Evolutionary conservation across 2,329 filamentous ascomycete genomes (phyloP).

Genomic region (Ceratocystis albifundus): DNA sequence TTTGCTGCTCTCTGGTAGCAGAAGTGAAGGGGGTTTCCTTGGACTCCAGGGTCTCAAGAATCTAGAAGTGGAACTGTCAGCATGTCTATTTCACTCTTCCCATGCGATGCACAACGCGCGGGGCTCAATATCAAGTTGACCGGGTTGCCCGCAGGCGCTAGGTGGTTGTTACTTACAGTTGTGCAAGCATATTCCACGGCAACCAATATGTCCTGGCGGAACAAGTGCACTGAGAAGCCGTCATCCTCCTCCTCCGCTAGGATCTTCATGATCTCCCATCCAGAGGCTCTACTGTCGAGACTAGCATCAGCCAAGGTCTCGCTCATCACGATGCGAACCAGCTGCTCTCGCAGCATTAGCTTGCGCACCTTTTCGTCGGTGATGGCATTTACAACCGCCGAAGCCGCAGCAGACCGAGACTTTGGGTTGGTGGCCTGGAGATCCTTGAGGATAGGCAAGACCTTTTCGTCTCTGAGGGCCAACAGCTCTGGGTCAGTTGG

Average conservation of each 20-base stretch:
- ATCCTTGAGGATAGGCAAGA: constrained; percentile 51
- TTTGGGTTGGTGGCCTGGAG: constrained; percentile 48
- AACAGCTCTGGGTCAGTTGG: constrained; percentile 53
- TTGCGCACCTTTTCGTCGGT: constrained; percentile 52
- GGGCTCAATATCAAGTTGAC: constrained; percentile 16
- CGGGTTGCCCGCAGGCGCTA: not conserved
- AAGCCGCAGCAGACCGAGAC: constrained; percentile 47
- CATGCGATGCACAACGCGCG: not conserved
- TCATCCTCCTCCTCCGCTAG: constrained; percentile 52
- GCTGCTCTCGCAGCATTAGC: constrained; percentile 52
- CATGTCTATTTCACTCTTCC: no score
- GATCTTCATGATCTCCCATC: constrained; percentile 55
- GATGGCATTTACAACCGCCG: constrained; percentile 50
- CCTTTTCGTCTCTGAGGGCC: constrained; percentile 50
- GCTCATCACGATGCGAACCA: constrained; percentile 51
- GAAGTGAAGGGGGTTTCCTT: constrained; percentile 37
- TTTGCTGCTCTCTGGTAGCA: constrained; percentile 42
- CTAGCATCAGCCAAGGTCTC: constrained; percentile 53
- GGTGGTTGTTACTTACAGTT: constrained; percentile 33
- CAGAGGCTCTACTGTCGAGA: constrained; percentile 51
- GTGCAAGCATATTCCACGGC: constrained; percentile 47
- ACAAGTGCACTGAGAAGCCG: constrained; percentile 56
- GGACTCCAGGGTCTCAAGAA: constrained; percentile 35
- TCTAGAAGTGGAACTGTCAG: constrained; percentile 28
- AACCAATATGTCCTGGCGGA: constrained; percentile 48